These are phyloP conservation scores for Wickerhamiella kazuoi DNA, from an alignment of 805 yeast species.

Conservation along the genomic window DNA sequence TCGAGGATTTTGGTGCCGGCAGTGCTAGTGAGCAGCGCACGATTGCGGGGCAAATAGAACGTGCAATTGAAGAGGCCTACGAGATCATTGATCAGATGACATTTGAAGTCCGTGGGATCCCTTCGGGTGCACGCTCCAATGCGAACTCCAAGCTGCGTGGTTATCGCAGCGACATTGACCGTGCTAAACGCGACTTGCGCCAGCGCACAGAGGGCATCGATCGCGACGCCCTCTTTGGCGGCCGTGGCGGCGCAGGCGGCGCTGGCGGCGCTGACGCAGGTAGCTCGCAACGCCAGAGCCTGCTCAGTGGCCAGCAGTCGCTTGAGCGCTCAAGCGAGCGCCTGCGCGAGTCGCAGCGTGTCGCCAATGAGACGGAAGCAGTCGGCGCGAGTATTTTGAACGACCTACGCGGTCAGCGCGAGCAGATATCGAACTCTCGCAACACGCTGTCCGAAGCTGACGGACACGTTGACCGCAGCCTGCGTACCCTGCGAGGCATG, in stretches of 20 bases:
- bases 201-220: constrained; percentile 51
- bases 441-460: constrained; percentile 81
- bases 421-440: constrained; percentile 73
- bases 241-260: constrained; percentile 17
- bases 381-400: constrained; percentile 81
- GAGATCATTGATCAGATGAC: constrained; percentile 77
- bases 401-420: constrained; percentile 83
- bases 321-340: constrained; percentile 71
- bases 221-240: constrained; percentile 56
- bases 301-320: constrained; percentile 59
- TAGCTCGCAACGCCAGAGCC: constrained; percentile 62
- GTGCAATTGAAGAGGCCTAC: constrained; percentile 52
- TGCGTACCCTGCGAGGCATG: constrained; percentile 78
- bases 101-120: constrained; percentile 66
- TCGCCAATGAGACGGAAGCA: constrained; percentile 81
- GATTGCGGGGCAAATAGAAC: neutral
- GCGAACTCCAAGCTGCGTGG: constrained; percentile 64
- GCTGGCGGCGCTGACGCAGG: constrained; percentile 20
- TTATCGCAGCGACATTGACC: constrained; percentile 41
- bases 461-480: constrained; percentile 74
- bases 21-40: neutral
- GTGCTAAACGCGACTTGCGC: constrained; percentile 33
- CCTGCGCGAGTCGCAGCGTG: constrained; percentile 68
- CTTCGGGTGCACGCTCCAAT: constrained; percentile 53
- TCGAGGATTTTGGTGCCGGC: neutral